Percentiles rank a stretch among this genome's conserved stretches.
Conservation (phyloP, 2,329 filamentous ascomycete genomes). For the Diaporthe aspalathi region DNA sequence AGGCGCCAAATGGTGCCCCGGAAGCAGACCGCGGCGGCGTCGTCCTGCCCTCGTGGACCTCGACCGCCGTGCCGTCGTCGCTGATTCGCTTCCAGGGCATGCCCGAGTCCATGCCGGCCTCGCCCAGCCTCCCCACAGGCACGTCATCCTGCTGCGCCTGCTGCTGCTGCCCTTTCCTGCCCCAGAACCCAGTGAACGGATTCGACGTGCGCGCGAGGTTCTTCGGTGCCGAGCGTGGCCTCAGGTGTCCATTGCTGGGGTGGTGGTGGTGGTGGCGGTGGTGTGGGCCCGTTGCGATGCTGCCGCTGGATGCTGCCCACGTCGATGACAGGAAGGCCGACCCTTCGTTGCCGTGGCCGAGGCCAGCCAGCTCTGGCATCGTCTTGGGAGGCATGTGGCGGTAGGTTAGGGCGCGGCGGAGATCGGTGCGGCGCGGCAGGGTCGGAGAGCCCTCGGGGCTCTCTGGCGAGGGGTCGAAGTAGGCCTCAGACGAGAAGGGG, state of each 20-base stretch:
- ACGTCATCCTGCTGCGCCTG: conserved; percentile 25
- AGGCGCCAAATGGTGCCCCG: conserved; percentile 22
- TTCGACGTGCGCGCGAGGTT: conserved; percentile 31
- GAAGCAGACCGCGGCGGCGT: conserved; percentile 23
- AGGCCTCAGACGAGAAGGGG: conserved; percentile 6
- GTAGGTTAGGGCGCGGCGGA: not conserved
- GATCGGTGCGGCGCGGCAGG: conserved; percentile 1
- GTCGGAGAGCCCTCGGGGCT: conserved; percentile 31
- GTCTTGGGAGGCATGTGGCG: conserved; percentile 12
- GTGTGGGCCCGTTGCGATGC: not conserved
- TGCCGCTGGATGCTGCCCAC: not conserved
- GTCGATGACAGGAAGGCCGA: conserved; percentile 25
- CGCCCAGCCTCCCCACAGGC: conserved; percentile 6
- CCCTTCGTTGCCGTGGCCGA: not conserved
- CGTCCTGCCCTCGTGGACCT: conserved; percentile 34
- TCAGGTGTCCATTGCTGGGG: conserved; percentile 14
- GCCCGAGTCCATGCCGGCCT: conserved; percentile 17
- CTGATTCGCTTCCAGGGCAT: conserved; percentile 13
- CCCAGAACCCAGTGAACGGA: conserved; percentile 32
- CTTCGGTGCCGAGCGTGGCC: conserved; percentile 38
- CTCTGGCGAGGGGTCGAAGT: conserved; percentile 28
- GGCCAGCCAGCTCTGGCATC: conserved; percentile 30
- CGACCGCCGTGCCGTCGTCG: conserved; percentile 32
- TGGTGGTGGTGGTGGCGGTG: not conserved
- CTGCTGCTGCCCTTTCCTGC: conserved; percentile 23